Conservation (phyloP, 2,329 filamentous ascomycete genomes). For the Ophiostoma montium region DNA sequence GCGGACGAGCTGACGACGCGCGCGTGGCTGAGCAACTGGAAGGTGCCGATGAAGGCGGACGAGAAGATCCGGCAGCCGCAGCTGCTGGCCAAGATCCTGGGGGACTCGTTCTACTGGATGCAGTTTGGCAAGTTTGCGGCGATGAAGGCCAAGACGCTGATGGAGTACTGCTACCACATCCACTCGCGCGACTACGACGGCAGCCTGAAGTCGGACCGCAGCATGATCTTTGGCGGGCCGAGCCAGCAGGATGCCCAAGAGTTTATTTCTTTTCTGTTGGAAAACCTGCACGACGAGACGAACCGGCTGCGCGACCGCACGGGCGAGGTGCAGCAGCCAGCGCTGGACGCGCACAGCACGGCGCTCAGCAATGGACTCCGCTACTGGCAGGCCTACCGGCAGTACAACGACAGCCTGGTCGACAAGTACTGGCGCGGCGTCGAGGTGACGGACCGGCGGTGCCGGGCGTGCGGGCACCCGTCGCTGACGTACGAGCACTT, state of each 20-base stretch:
- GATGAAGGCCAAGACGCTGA: slow-evolving; percentile 41
- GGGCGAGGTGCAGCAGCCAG: slow-evolving; percentile 14
- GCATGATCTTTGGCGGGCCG: slow-evolving; percentile 52
- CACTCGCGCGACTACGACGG: slow-evolving; percentile 27
- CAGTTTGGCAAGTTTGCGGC: slow-evolving; percentile 31
- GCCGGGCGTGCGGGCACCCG: slow-evolving; percentile 41
- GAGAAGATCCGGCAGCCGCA: slow-evolving; percentile 39
- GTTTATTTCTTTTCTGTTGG: slow-evolving; percentile 70
- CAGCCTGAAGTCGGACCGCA: slow-evolving; percentile 14
- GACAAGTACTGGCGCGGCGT: slow-evolving; percentile 69
- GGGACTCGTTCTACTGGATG: slow-evolving; percentile 45
- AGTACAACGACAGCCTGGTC: slow-evolving; percentile 60
- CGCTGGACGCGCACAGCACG: slow-evolving; percentile 16
- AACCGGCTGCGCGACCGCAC: slow-evolving; percentile 42
- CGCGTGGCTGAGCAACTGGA: slow-evolving; percentile 48
- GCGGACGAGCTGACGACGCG: slow-evolving; percentile 45
- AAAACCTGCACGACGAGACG: slow-evolving; percentile 74
- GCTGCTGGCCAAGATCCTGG: slow-evolving; percentile 44
- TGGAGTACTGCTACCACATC: slow-evolving; percentile 51
- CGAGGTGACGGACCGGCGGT: slow-evolving; percentile 57
- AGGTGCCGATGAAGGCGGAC: slow-evolving; percentile 51
- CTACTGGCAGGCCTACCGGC: slow-evolving; percentile 60
- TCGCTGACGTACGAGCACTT: slow-evolving; percentile 29
- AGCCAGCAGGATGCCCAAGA: slow-evolving; percentile 87
- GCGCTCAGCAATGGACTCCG: slow-evolving; percentile 45